Conservation (phyloP, 495 filamentous ascomycete genomes). For the Margaritispora aquatica region DNA sequence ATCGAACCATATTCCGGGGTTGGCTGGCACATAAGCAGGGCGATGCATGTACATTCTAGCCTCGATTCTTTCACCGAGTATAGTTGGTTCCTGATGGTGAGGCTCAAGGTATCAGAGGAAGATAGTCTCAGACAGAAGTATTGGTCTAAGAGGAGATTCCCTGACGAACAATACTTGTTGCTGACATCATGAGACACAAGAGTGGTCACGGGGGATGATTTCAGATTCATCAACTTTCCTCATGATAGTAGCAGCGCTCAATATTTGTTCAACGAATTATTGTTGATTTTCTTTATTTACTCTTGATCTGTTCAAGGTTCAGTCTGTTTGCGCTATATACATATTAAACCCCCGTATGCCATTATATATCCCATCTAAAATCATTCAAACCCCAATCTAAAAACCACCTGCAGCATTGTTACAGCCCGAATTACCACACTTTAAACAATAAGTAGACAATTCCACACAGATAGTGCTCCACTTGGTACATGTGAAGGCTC, state of each 20-base stretch:
- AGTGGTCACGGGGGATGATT: no score
- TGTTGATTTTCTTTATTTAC: no score
- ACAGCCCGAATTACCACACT: neutral
- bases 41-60: neutral
- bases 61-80: neutral
- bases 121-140: neutral
- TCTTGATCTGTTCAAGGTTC: no score
- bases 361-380: neutral
- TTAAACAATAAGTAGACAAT: conserved; percentile 5
- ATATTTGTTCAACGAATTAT: no score
- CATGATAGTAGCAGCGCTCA: no score
- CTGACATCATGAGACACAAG: no score
- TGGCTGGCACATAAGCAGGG: neutral
- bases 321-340: no score
- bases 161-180: no score
- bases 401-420: neutral
- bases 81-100: neutral
- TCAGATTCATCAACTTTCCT: no score
- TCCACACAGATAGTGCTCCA: neutral
- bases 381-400: neutral
- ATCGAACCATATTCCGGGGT: neutral
- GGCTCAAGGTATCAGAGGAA: neutral
- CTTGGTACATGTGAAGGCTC: neutral
- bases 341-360: no score
- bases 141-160: neutral